These are phyloP conservation scores for Fraxinus angustifolia DNA, from an alignment of 305 asterid genomes.

Conservation along the genomic window DNA sequence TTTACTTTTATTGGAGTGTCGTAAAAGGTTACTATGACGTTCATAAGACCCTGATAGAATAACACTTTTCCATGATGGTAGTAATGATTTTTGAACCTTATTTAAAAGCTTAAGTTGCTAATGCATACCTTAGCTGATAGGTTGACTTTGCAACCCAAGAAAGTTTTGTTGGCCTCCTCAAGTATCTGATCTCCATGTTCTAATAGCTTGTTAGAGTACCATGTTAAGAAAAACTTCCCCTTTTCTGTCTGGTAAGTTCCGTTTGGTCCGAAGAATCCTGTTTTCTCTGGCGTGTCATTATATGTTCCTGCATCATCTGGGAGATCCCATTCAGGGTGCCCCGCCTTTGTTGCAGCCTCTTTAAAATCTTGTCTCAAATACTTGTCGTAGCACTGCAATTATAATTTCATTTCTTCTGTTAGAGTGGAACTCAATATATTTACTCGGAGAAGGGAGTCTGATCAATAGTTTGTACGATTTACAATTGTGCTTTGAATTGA, in stretches of 20 bases:
- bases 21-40: not conserved
- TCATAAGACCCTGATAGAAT: not conserved
- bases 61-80: not conserved
- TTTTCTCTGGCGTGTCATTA: slow-evolving; percentile 50
- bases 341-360: slow-evolving; percentile 42
- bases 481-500: not conserved
- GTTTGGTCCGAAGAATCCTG: slow-evolving; percentile 49
- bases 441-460: not conserved
- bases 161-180: slow-evolving; percentile 58
- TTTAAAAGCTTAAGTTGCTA: not conserved
- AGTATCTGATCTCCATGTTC: slow-evolving; percentile 73
- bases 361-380: slow-evolving; percentile 50
- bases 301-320: slow-evolving; percentile 70
- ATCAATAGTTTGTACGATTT: not conserved
- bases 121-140: slow-evolving; percentile 50
- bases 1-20: not conserved
- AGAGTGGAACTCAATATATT: not conserved
- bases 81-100: not conserved
- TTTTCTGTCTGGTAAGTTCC: slow-evolving; percentile 59
- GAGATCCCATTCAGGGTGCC: slow-evolving; percentile 57
- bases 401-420: not conserved
- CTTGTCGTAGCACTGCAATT: slow-evolving; percentile 63
- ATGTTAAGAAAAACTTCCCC: slow-evolving; percentile 60
- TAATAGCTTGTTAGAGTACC: slow-evolving; percentile 65
- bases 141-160: slow-evolving; percentile 47